phyloP scores from a whole-genome alignment of 306 rosid genomes.

The Castanea sativa region DNA sequence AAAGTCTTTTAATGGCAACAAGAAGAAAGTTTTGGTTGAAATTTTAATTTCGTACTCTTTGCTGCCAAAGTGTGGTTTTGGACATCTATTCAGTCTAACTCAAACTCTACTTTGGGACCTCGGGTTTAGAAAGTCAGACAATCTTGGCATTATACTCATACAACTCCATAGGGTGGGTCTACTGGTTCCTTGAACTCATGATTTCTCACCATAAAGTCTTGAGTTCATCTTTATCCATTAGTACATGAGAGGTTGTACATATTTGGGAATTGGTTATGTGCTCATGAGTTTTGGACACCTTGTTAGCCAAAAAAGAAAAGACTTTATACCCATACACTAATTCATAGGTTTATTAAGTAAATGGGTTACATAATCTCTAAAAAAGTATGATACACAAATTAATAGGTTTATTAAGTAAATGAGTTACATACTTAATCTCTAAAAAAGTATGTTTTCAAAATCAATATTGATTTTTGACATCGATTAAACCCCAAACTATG shows the following conservation, averaged over 20 bases:
- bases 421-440: conserved; percentile 4
- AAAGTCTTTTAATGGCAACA: neutral
- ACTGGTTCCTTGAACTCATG: too few species aligned
- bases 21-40: neutral
- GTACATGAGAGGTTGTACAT: too few species aligned
- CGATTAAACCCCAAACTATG: neutral
- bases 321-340: neutral
- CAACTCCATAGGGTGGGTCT: too few species aligned
- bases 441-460: neutral
- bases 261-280: too few species aligned
- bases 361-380: too few species aligned
- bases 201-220: too few species aligned
- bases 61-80: neutral
- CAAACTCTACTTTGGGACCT: neutral
- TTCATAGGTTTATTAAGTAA: neutral
- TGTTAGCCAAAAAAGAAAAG: too few species aligned
- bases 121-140: neutral
- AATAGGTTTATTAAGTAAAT: neutral
- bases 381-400: too few species aligned
- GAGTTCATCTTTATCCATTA: too few species aligned
- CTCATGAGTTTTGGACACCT: too few species aligned
- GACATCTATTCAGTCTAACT: neutral
- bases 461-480: neutral
- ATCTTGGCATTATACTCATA: neutral
- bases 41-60: neutral